Percentiles rank a stretch among this genome's conserved stretches.
phyloP scores from a whole-genome alignment of 371 early-diverging fungal genomes.

The Haplosporangium sp. region DNA sequence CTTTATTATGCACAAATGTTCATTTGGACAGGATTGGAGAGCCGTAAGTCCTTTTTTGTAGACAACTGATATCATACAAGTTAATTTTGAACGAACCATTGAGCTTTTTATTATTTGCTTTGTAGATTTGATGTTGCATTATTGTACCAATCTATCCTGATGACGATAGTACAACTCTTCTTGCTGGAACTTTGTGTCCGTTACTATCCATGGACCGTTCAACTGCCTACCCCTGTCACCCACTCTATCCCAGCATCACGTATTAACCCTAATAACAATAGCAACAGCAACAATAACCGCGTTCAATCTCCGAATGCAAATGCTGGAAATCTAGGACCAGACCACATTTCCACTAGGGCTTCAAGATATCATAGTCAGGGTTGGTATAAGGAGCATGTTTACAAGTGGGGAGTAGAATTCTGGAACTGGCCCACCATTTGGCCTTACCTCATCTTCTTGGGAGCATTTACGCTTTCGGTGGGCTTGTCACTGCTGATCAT shows the following conservation, averaged over 20 bases:
- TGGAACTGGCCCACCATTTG: slow-evolving; percentile 54
- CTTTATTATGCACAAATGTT: background rate
- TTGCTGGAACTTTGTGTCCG: slow-evolving; percentile 63
- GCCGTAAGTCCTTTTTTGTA: slow-evolving; percentile 29
- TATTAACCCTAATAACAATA: background rate
- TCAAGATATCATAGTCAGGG: slow-evolving; percentile 35
- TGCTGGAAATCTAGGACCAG: slow-evolving; percentile 8
- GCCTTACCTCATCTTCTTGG: slow-evolving; percentile 43
- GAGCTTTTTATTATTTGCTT: background rate
- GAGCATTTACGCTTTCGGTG: slow-evolving; percentile 31
- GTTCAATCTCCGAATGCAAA: background rate
- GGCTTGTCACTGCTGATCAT: slow-evolving; percentile 44
- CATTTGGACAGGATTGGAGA: slow-evolving; percentile 44
- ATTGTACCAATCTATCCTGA: slow-evolving; percentile 70
- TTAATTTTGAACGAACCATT: background rate
- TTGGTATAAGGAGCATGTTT: slow-evolving; percentile 44
- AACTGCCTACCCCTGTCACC: slow-evolving; percentile 46
- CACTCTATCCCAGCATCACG: slow-evolving; percentile 27
- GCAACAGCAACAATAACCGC: slow-evolving; percentile 4
- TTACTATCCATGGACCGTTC: slow-evolving; percentile 54
- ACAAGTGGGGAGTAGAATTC: slow-evolving; percentile 29
- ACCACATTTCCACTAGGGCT: slow-evolving; percentile 25
- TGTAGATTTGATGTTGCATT: slow-evolving; percentile 66
- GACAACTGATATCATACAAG: background rate
- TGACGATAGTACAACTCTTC: slow-evolving; percentile 69